phyloP scores from a whole-genome alignment of 1,139 yeast species.

The Chernovozyma sophiae-reginae region DNA sequence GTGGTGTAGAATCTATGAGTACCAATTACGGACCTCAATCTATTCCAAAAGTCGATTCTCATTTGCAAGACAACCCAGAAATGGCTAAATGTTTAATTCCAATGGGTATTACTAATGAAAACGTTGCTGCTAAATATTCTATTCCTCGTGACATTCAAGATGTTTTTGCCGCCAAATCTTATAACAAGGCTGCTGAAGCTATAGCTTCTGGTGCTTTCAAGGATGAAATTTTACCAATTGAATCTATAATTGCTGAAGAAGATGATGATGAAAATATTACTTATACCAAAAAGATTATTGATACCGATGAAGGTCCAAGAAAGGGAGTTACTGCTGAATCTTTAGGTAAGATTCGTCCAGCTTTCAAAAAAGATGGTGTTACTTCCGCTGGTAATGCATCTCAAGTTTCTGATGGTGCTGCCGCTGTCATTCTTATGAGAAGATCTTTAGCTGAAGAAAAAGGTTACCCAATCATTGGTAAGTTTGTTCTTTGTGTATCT shows the following conservation, averaged over 20 bases:
- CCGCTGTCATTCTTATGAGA: slow-evolving; percentile 80
- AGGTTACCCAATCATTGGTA: slow-evolving; percentile 64
- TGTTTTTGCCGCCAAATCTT: slow-evolving; percentile 82
- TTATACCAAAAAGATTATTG: slow-evolving; percentile 45
- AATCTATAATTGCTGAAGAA: slow-evolving; percentile 47
- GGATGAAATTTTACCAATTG: slow-evolving; percentile 83
- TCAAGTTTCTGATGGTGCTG: slow-evolving; percentile 94
- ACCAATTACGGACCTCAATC: slow-evolving; percentile 75
- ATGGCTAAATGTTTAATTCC: slow-evolving; percentile 71
- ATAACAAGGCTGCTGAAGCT: slow-evolving; percentile 76
- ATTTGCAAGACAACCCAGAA: slow-evolving; percentile 32
- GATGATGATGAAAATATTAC: slow-evolving; percentile 45
- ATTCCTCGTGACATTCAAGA: slow-evolving; percentile 76
- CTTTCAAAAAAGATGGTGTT: slow-evolving; percentile 78
- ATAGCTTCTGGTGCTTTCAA: slow-evolving; percentile 66
- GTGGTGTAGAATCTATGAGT: slow-evolving; percentile 93
- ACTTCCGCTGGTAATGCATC: slow-evolving; percentile 97
- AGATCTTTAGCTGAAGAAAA: slow-evolving; percentile 80
- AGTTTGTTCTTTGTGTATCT: slow-evolving; percentile 69
- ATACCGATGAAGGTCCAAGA: slow-evolving; percentile 89
- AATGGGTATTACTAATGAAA: slow-evolving; percentile 90
- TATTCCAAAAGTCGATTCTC: slow-evolving; percentile 58
- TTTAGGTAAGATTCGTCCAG: slow-evolving; percentile 73
- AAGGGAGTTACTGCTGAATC: slow-evolving; percentile 77
- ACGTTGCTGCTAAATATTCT: slow-evolving; percentile 59